Conservation (phyloP, 257 asterid genomes). For the Plantago ovata region DNA sequence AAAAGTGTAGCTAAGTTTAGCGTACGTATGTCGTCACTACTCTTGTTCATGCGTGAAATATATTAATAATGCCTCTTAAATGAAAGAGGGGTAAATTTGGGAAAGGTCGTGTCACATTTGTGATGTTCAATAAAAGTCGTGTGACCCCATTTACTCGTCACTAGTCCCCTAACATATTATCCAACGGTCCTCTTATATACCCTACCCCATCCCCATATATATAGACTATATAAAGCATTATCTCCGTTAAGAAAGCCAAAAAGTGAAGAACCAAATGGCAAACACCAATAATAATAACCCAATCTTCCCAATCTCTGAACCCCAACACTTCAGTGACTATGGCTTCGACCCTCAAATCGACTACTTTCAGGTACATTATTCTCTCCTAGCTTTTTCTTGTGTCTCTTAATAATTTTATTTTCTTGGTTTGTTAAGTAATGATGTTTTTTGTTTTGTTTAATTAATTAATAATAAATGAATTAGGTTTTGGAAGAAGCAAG, state of each 20-base stretch:
- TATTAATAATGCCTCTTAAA: too few species aligned
- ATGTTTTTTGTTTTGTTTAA: background rate
- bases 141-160: too few species aligned
- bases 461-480: too few species aligned
- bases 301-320: slow-evolving; percentile 44
- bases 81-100: too few species aligned
- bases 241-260: background rate
- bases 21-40: too few species aligned
- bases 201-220: background rate
- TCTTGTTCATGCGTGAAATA: too few species aligned
- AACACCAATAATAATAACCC: slow-evolving; percentile 32
- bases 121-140: too few species aligned
- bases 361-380: slow-evolving; percentile 56
- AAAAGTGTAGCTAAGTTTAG: too few species aligned
- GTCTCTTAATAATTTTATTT: background rate
- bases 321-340: slow-evolving; percentile 72
- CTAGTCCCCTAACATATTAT: too few species aligned
- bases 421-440: background rate
- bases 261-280: slow-evolving; percentile 29
- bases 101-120: too few species aligned
- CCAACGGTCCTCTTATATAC: too few species aligned
- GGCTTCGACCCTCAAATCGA: slow-evolving; percentile 83
- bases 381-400: background rate
- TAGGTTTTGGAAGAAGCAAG: slow-evolving; percentile 80
- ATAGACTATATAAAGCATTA: background rate